These are phyloP conservation scores for Parafenestella ontariensis DNA, from an alignment of 2,329 filamentous ascomycete genomes.

Conservation along the genomic window DNA sequence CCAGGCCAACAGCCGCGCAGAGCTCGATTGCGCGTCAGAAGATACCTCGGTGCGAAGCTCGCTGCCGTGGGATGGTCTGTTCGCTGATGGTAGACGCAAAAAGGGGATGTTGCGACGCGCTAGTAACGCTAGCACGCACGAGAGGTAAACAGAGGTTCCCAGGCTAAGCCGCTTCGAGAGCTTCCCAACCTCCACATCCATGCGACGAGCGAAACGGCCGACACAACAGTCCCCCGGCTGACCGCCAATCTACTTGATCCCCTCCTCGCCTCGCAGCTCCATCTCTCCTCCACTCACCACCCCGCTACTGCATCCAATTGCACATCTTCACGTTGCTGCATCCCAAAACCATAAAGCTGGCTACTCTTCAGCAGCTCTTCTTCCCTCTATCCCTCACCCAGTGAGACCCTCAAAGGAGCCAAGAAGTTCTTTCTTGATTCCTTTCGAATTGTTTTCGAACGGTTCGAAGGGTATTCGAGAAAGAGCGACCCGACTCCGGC, in stretches of 20 bases:
- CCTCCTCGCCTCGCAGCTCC: constrained; percentile 40
- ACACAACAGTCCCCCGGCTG: constrained; percentile 37
- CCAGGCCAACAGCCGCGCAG: constrained; percentile 35
- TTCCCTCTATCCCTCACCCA: constrained; percentile 29
- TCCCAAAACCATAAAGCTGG: constrained; percentile 41
- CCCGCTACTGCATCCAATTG: constrained; percentile 50
- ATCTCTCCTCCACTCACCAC: constrained; percentile 45
- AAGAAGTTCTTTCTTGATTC: constrained; percentile 68
- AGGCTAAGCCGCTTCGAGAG: constrained; percentile 24
- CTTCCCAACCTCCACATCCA: constrained; percentile 27
- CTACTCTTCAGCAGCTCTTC: constrained; percentile 29
- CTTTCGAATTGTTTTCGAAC: constrained; percentile 64
- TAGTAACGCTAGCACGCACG: no score
- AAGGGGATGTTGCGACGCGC: constrained; percentile 35
- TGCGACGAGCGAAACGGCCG: constrained; percentile 27
- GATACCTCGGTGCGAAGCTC: constrained; percentile 33
- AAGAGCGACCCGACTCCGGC: constrained; percentile 79
- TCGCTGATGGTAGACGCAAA: constrained; percentile 15
- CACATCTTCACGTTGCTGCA: constrained; percentile 38
- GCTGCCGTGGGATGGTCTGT: constrained; percentile 11
- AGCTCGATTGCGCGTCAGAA: constrained; percentile 23
- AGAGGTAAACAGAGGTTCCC: constrained; percentile 14
- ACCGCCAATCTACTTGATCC: constrained; percentile 47
- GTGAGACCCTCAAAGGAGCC: constrained; percentile 49
- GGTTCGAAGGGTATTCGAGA: constrained; percentile 72